phyloP scores from a whole-genome alignment of 805 yeast species.

The Candida ovalis region DNA sequence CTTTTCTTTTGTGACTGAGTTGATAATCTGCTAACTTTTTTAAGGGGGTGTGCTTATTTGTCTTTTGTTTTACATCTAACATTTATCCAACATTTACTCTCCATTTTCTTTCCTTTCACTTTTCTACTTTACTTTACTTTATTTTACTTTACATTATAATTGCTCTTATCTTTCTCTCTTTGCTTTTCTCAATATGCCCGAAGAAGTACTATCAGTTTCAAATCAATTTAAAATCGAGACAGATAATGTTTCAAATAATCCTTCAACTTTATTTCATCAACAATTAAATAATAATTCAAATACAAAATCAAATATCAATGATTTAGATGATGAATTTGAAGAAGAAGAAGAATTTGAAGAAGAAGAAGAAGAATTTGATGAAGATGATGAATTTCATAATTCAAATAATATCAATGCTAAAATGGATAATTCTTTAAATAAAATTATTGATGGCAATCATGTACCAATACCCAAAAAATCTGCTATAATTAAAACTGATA shows the following conservation, averaged over 20 bases:
- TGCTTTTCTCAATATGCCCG: not conserved
- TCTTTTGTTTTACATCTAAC: too few species aligned
- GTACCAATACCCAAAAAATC: slow-evolving; percentile 82
- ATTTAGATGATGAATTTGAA: not conserved
- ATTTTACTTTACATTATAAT: too few species aligned
- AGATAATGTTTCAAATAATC: too few species aligned
- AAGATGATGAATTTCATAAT: not conserved
- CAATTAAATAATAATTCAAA: not conserved
- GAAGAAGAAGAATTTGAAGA: slow-evolving; percentile 5
- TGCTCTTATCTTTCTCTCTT: too few species aligned
- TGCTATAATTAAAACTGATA: slow-evolving; percentile 79
- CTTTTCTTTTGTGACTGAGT: too few species aligned
- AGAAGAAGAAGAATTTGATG: slow-evolving; percentile 5
- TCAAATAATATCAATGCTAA: not conserved
- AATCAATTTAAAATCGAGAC: not conserved
- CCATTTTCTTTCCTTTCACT: too few species aligned
- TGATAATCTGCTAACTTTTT: too few species aligned
- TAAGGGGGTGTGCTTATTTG: too few species aligned
- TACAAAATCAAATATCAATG: not conserved
- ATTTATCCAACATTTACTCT: too few species aligned
- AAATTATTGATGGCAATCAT: too few species aligned
- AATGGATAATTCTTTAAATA: too few species aligned
- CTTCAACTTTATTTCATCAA: not conserved
- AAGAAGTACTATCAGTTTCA: not conserved
- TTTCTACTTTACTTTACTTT: too few species aligned